Percentiles rank a stretch among this genome's conserved stretches.
These are phyloP conservation scores for Aureobasidium sp. DNA, from an alignment of 2,329 filamentous ascomycete species.

Conservation along the genomic window DNA sequence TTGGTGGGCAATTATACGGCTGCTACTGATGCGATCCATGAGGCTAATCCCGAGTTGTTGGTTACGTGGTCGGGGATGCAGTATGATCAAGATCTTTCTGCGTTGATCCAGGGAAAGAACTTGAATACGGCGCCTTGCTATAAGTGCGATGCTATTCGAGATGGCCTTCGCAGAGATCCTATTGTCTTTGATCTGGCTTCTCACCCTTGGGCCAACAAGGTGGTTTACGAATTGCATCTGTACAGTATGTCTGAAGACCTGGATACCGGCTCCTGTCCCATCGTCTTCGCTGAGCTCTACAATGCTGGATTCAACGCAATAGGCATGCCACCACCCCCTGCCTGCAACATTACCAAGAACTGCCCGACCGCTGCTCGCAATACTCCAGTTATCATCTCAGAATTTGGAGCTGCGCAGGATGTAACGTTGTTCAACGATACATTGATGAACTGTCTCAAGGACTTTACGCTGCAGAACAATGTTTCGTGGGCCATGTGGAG, in stretches of 20 bases:
- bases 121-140: slow-evolving; percentile 30
- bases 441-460: slow-evolving; percentile 38
- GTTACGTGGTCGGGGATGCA: slow-evolving; percentile 52
- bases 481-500: slow-evolving; percentile 45
- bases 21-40: slow-evolving; percentile 43
- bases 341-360: slow-evolving; percentile 27
- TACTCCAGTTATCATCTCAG: slow-evolving; percentile 29
- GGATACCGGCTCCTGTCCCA: slow-evolving; percentile 37
- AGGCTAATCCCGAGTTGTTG: slow-evolving; percentile 42
- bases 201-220: slow-evolving; percentile 40
- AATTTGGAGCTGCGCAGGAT: slow-evolving; percentile 31
- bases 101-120: slow-evolving; percentile 24
- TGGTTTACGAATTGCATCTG: slow-evolving; percentile 41
- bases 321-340: slow-evolving; percentile 26
- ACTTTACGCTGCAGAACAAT: slow-evolving; percentile 36
- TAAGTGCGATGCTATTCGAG: slow-evolving; percentile 32
- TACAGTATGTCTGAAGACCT: slow-evolving; percentile 29
- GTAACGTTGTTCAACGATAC: slow-evolving; percentile 34
- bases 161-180: slow-evolving; percentile 35
- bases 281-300: slow-evolving; percentile 42
- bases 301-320: slow-evolving; percentile 42
- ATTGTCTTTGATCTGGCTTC: slow-evolving; percentile 37
- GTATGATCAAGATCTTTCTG: slow-evolving; percentile 33
- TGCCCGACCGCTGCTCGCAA: slow-evolving; percentile 27
- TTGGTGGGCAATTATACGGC: slow-evolving; percentile 45